Percentiles rank a stretch among this genome's conserved stretches.
Evolutionary conservation across 306 rosid genomes (phyloP).

Genomic region (Clitoria ternatea): DNA sequence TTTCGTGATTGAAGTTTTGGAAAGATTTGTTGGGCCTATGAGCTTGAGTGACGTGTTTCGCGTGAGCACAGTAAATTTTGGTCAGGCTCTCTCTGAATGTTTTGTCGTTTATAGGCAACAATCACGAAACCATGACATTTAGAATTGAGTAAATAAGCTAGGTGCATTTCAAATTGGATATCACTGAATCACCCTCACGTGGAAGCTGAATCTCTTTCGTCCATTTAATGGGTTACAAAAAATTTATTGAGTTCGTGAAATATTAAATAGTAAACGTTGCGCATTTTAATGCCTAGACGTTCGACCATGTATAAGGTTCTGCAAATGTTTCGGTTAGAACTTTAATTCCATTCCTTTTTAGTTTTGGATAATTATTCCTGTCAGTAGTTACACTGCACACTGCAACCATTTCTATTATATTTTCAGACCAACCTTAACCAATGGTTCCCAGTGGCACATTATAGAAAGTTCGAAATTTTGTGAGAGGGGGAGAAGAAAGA

Average conservation of each 20-base stretch:
- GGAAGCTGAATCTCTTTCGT: not conserved
- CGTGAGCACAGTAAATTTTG: conserved; percentile 42
- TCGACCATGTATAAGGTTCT: not conserved
- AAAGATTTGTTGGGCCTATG: not conserved
- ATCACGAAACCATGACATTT: not conserved
- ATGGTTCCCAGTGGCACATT: not conserved
- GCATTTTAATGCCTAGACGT: conserved; percentile 3
- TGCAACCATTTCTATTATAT: conserved; percentile 19
- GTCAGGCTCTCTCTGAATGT: conserved; percentile 9
- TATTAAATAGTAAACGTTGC: conserved; percentile 4
- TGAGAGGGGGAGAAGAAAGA: not conserved
- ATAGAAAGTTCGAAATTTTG: not conserved
- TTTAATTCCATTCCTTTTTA: conserved; percentile 16
- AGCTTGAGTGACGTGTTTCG: conserved; percentile 17
- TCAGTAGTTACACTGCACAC: not conserved
- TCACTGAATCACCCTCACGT: not conserved
- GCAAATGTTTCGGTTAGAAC: conserved; percentile 19
- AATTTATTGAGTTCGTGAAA: conserved; percentile 25
- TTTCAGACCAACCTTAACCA: conserved; percentile 33
- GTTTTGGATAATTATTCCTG: conserved; percentile 21
- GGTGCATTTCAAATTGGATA: not conserved
- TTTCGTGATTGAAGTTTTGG: too few species aligned
- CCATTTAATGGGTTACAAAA: conserved; percentile 7
- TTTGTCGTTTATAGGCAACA: not conserved
- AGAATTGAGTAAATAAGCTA: not conserved